A percentile compares a stretch with the other conserved stretches of the same genome.
phyloP scores from a whole-genome alignment of 169 alveolate genomes.

The Plasmodium reichenowi region DNA sequence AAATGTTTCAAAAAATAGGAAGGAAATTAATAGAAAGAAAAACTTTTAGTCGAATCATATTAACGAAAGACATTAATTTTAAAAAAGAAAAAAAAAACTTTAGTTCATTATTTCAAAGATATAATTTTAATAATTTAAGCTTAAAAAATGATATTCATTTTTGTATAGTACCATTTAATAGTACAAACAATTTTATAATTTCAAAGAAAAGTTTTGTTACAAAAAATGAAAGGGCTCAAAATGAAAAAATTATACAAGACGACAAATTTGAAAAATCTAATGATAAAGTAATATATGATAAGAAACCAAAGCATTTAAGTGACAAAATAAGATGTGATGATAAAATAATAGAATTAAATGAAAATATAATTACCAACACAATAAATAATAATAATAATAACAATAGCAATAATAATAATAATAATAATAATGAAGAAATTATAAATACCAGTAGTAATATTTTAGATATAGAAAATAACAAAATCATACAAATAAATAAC shows the following conservation, averaged over 20 bases:
- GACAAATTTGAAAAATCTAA: not conserved
- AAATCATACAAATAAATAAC: not conserved
- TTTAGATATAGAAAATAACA: not conserved
- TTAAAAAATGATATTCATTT: not conserved
- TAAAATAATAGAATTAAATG: no score
- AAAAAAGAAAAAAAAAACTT: not conserved
- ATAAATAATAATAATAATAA: not conserved
- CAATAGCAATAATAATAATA: not conserved
- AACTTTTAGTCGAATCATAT: not conserved
- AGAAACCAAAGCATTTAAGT: not conserved
- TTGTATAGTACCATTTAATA: not conserved
- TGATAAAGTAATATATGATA: not conserved
- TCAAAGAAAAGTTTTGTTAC: not conserved
- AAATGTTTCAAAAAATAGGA: not conserved
- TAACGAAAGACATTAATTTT: not conserved
- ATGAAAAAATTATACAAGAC: no score
- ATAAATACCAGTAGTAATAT: not conserved
- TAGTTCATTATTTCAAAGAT: slow-evolving; percentile 1
- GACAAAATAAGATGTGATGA: not conserved
- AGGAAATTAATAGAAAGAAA: not conserved
- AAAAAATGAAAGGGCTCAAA: not conserved
- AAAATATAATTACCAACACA: not conserved
- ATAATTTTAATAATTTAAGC: not conserved
- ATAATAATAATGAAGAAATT: not conserved
- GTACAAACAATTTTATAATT: not conserved